Evolutionary conservation across 208 protist species (phyloP).

Genomic region (Naegleria lovaniensis): DNA sequence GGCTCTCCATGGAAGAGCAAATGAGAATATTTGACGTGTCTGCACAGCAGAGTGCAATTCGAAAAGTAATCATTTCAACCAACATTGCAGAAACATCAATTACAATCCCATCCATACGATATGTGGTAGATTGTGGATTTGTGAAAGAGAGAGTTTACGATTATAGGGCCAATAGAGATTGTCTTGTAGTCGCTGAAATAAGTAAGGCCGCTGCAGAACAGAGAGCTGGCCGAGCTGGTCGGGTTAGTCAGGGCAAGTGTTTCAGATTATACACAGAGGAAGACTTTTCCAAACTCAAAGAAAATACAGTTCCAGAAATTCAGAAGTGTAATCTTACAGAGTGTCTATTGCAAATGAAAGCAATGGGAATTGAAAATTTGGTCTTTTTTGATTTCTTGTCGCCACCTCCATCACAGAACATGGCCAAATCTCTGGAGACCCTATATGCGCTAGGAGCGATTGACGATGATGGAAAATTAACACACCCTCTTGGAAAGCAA

Average conservation of each 20-base stretch:
- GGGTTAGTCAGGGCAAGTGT: slow-evolving; percentile 72
- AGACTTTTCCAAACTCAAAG: slow-evolving; percentile 65
- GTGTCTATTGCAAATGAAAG: slow-evolving; percentile 68
- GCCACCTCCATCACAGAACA: slow-evolving; percentile 66
- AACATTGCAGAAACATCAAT: slow-evolving; percentile 75
- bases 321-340: slow-evolving; percentile 68
- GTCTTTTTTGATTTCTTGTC: slow-evolving; percentile 92
- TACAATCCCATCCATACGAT: slow-evolving; percentile 68
- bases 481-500: slow-evolving; percentile 74
- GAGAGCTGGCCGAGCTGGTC: slow-evolving; percentile 82
- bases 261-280: slow-evolving; percentile 71
- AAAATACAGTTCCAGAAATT: slow-evolving; percentile 64
- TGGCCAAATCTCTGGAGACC: slow-evolving; percentile 83
- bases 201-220: slow-evolving; percentile 78
- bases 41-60: not conserved
- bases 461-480: slow-evolving; percentile 86
- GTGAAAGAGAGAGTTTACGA: slow-evolving; percentile 64
- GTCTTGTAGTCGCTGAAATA: slow-evolving; percentile 87
- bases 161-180: slow-evolving; percentile 85
- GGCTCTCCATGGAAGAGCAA: not conserved
- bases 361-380: slow-evolving; percentile 74
- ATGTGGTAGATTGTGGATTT: slow-evolving; percentile 73
- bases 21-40: slow-evolving; percentile 33
- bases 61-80: slow-evolving; percentile 65
- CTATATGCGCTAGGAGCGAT: slow-evolving; percentile 90